Evolutionary conservation across 805 yeast species (phyloP), one percentile per base, ranked within the genome.

Genomic region (Scheffersomyces coipomensis): DNA sequence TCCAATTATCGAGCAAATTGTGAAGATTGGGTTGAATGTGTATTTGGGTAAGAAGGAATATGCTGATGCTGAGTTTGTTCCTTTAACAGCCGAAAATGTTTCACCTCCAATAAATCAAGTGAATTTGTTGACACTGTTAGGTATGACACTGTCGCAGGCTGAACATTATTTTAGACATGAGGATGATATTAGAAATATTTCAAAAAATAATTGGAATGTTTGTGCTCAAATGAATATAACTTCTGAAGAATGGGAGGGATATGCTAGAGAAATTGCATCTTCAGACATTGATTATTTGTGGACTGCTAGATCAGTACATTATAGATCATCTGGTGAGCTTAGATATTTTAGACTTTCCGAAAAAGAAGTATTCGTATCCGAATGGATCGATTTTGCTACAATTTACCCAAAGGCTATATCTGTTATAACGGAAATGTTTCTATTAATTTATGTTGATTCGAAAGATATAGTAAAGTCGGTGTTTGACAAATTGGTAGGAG

Each of bases 11-110:
- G 75, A 74, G 19, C 75, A 73, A 41, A 37, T 79, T 1, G 57
- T 79, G 13, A 55, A 64, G 2, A 62, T 81, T 30, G 54, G 76
- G 22, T 69, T 67, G 34, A 64, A 69, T 34, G 60, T 73, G 1
- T 76, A 64, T 46, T 57, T 58, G 8, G 52, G 59, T 1, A 55
- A 57, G n/a, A 61, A 68, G 5, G 73, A 69, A 30, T 17, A 29
- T 45, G 31, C 73, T 71, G 19, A 47, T 56, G 27, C 48, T 65
- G 42, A 68, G 52, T 53, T 71, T 64, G 29, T 62, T 62, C 62
- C 59, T 33, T 41, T 65, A 50, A 46, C 46, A 31, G 31, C 42
- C 43, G 62, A 60, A 35, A 62, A 67, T 19, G 76, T 73, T 2
- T 54, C 66, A 5, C 75, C 76, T 17, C 70, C 67, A 10, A 29